A percentile compares a stretch with the other conserved stretches of the same genome.
Evolutionary conservation across 164 flowering plant species (phyloP).

Genomic region (Macadamia integrifolia): DNA sequence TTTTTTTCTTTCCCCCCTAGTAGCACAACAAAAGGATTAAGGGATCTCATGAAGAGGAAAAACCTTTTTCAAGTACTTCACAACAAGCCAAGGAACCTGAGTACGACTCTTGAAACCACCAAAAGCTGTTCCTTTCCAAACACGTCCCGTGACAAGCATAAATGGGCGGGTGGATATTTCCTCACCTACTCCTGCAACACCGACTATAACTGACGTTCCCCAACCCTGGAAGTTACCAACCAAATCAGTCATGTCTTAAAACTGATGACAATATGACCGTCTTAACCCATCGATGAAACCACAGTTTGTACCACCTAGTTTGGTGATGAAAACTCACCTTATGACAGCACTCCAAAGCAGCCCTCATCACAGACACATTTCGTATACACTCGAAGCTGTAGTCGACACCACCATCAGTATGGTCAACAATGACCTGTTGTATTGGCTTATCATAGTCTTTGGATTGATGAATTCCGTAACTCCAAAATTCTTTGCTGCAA

Average conservation of each 20-base stretch:
- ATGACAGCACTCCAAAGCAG: constrained; percentile 97
- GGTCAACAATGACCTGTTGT: constrained; percentile 85
- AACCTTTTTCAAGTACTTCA: constrained; percentile 97
- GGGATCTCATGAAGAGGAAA: neutral
- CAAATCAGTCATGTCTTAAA: neutral
- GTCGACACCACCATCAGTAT: constrained; percentile 98
- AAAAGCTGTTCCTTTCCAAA: constrained; percentile 99
- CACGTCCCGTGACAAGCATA: constrained; percentile 96
- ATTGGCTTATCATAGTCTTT: constrained; percentile 86
- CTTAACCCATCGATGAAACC: neutral
- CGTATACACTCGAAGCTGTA: constrained; percentile 99
- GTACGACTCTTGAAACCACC: constrained; percentile 99
- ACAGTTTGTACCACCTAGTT: too few relatives aligned
- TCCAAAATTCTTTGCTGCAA: constrained; percentile 91
- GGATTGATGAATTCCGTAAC: constrained; percentile 92
- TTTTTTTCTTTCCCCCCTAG: too few relatives aligned
- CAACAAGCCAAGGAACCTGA: constrained; percentile 98
- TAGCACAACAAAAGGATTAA: too few relatives aligned
- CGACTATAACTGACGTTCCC: constrained; percentile 97
- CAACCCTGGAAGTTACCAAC: constrained; percentile 55
- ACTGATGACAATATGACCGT: too few relatives aligned
- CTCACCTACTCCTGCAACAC: constrained; percentile 96
- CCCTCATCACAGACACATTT: constrained; percentile 87
- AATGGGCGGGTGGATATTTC: constrained; percentile 96
- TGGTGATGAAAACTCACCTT: constrained; percentile 48